Base-by-base conservation (phyloP, 306 rosid genomes). In the Comarum palustre region DNA sequence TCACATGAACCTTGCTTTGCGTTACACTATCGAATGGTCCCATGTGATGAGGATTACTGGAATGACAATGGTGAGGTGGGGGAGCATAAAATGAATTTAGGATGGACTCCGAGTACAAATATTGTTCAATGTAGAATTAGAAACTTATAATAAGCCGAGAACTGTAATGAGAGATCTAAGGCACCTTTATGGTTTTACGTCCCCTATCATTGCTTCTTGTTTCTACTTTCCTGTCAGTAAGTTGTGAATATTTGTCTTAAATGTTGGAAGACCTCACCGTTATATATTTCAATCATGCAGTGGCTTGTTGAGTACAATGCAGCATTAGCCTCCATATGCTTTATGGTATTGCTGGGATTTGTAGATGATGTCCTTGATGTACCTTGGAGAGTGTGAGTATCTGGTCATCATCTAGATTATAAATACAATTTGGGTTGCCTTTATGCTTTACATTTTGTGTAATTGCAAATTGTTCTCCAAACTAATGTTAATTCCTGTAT, bases 291-390 rank as follows among this genome's bases (percentile, higher is more conserved):
- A 22, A 81, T 77, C 32, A 68, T 81, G 90, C 97, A 94, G 99
- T 94, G 99, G 97, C 96, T 94, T 75, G 99, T 94, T 47, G 96
- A 94, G 84, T 94, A 94, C 91, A 89, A 94, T 77, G 97, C 96
- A 7, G 99, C 97, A 29, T 87, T 94, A 79, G 91, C 91, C 60
- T 86, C 95, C 84, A 80, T 94, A 70, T 89, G 97, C 85, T 91
- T 94, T 79, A 94, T 94, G 99, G 76, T 85, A 77, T 82, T 94
- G 80, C 99, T 94, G 81, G 99, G 99, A 76, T 94, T 94, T 75
- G 97, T 94, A 0, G 99, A 94, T 25, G 99, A 94, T 85, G 99
- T 94, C 72, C 93, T 94, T 57, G 99, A 94, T 87, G 81, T 91
- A 60, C 97, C 99, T 19, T 94, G 99, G 97, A 91, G 99, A 81